Evolutionary conservation across 306 rosid species (phyloP).

Genomic region (Sicyos edulis): DNA sequence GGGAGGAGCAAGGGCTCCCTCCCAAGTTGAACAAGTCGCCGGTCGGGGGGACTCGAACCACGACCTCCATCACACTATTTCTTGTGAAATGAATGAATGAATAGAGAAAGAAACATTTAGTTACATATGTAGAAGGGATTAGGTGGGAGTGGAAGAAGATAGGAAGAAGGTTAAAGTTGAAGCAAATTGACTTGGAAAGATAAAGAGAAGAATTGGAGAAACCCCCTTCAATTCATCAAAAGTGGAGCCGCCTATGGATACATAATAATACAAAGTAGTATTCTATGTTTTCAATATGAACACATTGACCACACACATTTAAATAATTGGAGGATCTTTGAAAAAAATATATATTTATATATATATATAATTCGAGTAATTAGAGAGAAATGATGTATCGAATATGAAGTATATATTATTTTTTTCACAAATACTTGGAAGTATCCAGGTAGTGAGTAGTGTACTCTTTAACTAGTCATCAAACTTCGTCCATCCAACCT

Average conservation of each 20-base stretch:
- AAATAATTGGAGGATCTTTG: no score
- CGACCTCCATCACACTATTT: constrained; percentile 32
- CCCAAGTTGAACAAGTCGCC: constrained; percentile 43
- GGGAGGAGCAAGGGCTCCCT: constrained; percentile 61
- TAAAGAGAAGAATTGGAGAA: not conserved
- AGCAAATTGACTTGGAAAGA: not conserved
- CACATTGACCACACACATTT: not conserved
- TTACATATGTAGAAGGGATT: not conserved
- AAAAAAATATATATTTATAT: no score
- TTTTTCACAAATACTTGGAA: no score
- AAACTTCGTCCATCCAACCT: no score
- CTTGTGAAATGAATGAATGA: not conserved
- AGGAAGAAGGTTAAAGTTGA: constrained; percentile 10
- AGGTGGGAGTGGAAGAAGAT: constrained; percentile 5
- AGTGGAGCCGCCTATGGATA: not conserved
- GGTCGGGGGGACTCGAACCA: constrained; percentile 22
- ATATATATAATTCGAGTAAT: no score
- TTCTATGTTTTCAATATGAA: not conserved
- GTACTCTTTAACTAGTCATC: no score
- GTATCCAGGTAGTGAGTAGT: no score
- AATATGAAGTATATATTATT: no score
- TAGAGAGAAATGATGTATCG: no score
- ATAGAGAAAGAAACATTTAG: not conserved
- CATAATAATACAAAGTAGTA: not conserved
- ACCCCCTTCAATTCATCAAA: not conserved